Conservation (phyloP, 2,329 filamentous ascomycete species). For the Colletotrichum sp. region DNA sequence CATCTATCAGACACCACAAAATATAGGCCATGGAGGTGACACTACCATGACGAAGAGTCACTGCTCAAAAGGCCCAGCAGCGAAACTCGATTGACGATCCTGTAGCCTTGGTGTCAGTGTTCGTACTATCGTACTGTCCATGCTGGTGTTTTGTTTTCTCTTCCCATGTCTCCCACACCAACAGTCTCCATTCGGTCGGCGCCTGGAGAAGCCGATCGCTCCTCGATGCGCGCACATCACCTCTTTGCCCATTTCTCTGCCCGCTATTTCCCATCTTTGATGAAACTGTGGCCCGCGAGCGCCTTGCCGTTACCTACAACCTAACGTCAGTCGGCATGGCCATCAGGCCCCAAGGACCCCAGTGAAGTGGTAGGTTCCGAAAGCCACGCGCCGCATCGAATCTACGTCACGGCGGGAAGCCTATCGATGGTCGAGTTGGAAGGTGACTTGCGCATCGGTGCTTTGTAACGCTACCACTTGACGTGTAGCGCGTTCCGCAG, state of each 20-base stretch:
- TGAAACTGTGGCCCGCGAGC: neutral
- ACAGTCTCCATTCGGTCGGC: constrained; percentile 1
- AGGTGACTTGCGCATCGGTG: neutral
- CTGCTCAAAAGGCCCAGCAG: neutral
- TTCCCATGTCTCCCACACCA: constrained; percentile 7
- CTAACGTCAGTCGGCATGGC: neutral
- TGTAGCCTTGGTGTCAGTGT: neutral
- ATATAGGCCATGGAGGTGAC: neutral
- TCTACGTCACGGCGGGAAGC: constrained; percentile 10
- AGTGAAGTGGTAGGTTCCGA: neutral
- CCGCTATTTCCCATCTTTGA: neutral
- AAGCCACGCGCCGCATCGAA: constrained; percentile 7
- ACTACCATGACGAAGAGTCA: neutral
- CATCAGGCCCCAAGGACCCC: neutral
- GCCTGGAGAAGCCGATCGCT: constrained; percentile 2
- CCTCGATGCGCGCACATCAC: neutral
- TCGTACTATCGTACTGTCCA: neutral
- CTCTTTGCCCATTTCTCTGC: neutral
- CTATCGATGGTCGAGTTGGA: neutral
- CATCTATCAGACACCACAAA: neutral
- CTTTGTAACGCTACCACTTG: constrained; percentile 3
- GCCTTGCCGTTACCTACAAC: neutral
- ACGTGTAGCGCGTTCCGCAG: neutral
- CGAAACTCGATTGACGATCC: neutral
- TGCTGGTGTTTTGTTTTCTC: constrained; percentile 4